These are phyloP conservation scores for Leucaena leucocephala DNA, from an alignment of 306 rosid species.

Conservation along the genomic window DNA sequence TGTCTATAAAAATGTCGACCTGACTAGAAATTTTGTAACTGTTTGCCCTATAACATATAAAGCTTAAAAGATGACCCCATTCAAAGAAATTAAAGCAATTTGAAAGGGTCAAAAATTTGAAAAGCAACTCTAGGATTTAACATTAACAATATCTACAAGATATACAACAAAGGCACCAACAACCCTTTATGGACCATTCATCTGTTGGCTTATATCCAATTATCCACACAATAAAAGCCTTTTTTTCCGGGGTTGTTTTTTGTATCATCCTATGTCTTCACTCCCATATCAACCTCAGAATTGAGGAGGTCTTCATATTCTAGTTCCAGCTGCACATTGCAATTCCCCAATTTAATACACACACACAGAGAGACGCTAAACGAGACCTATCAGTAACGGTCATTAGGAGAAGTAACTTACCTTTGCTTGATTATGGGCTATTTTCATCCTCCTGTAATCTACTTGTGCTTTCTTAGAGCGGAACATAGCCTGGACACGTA, in stretches of 20 bases:
- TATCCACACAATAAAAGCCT: conserved; percentile 13
- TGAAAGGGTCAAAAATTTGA: conserved; percentile 36
- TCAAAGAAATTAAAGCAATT: conserved; percentile 37
- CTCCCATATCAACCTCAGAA: conserved; percentile 57
- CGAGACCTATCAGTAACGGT: conserved; percentile 4
- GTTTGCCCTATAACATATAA: conserved; percentile 23
- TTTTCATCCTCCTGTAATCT: conserved; percentile 89
- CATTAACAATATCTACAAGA: conserved; percentile 61
- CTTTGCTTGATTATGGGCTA: conserved; percentile 69
- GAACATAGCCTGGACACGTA: conserved; percentile 86
- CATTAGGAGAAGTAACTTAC: conserved; percentile 41
- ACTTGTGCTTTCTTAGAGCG: conserved; percentile 90
- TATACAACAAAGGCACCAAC: conserved; percentile 39
- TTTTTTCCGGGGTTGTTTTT: conserved; percentile 11
- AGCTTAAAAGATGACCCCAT: conserved; percentile 33
- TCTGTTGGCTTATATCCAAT: conserved; percentile 7
- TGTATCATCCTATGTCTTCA: conserved; percentile 35
- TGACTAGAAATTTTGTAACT: not conserved
- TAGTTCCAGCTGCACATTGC: conserved; percentile 72
- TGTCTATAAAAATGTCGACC: not conserved
- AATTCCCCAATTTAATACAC: conserved; percentile 30
- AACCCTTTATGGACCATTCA: conserved; percentile 14
- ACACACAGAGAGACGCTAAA: not conserved
- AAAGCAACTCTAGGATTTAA: conserved; percentile 46
- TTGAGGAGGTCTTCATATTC: conserved; percentile 62